Conservation (phyloP, 106 monocot species). For the Allium cepa region DNA sequence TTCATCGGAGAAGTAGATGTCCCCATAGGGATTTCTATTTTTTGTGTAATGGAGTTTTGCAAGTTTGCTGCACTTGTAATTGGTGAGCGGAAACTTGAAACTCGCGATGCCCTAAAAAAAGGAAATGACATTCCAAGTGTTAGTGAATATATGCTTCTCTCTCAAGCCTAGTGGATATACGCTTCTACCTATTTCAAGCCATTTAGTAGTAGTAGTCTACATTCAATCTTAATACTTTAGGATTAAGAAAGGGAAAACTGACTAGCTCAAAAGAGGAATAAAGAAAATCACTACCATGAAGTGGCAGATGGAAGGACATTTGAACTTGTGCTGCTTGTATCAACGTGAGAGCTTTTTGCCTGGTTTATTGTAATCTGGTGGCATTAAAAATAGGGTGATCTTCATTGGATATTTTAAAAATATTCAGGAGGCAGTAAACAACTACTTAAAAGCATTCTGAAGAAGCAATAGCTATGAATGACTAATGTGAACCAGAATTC, state of each 20-base stretch:
- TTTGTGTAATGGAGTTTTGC: constrained; percentile 21
- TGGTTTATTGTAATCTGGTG: constrained; percentile 16
- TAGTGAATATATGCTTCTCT: no score
- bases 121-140: no score
- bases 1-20: constrained; percentile 22
- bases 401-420: neutral
- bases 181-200: no score
- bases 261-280: neutral
- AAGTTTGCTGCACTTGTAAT: constrained; percentile 16
- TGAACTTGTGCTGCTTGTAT: constrained; percentile 14
- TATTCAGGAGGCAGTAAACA: no score
- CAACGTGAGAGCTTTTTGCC: constrained; percentile 21
- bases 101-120: constrained; percentile 35
- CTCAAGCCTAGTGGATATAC: no score
- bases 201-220: no score
- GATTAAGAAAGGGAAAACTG: no score
- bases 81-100: constrained; percentile 19
- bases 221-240: no score
- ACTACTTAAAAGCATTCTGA: no score
- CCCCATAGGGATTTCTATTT: constrained; percentile 6
- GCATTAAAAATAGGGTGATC: neutral
- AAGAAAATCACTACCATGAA: constrained; percentile 35
- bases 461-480: no score
- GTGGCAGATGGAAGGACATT: constrained; percentile 52
- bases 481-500: no score